Percentiles rank a stretch among this genome's conserved stretches.
phyloP scores from a whole-genome alignment of 257 asterid genomes.

The Solanum corneliomulleri region DNA sequence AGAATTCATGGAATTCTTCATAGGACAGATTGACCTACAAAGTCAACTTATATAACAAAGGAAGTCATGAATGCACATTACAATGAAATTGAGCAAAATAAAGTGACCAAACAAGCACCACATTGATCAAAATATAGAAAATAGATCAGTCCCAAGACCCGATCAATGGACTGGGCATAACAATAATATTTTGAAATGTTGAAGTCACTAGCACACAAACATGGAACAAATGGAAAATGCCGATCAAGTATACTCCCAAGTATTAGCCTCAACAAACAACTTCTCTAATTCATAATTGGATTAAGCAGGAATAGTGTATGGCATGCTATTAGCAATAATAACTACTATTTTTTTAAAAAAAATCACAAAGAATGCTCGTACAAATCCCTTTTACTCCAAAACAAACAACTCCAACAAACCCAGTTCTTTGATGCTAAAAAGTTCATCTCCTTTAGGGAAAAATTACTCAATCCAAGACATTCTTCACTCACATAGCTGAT shows the following conservation, averaged over 20 bases:
- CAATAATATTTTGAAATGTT: not conserved
- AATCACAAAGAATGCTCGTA: not conserved
- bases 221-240: not conserved
- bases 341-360: too few relatives aligned
- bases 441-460: not conserved
- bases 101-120: not conserved
- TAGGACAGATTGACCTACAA: not conserved
- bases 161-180: not conserved
- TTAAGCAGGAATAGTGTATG: not conserved
- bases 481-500: not conserved
- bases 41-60: too few relatives aligned
- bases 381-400: not conserved
- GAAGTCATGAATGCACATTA: not conserved
- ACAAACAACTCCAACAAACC: not conserved
- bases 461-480: not conserved
- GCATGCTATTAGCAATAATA: too few relatives aligned
- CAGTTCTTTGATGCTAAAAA: not conserved
- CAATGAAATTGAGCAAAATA: not conserved
- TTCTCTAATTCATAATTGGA: not conserved
- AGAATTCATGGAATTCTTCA: not conserved
- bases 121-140: not conserved
- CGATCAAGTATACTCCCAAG: not conserved
- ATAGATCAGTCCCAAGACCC: not conserved
- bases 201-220: not conserved
- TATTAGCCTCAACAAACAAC: not conserved